A percentile compares a stretch with the other conserved stretches of the same genome.
Conservation (phyloP, 169 alveolate genomes). For the Plasmodium vivax region DNA sequence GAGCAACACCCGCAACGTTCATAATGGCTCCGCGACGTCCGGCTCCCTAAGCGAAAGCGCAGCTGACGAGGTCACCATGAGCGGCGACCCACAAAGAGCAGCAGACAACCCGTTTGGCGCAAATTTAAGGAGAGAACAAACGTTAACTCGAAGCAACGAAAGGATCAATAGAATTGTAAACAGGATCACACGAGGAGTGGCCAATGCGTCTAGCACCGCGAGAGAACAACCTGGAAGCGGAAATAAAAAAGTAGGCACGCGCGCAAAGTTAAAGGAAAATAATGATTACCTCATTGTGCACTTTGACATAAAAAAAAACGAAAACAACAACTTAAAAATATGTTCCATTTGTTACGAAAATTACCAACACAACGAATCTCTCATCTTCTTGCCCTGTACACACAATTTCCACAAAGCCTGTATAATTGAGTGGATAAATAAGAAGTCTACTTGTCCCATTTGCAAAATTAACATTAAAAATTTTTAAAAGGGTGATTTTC, state of each 20-base stretch:
- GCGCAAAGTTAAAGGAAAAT: conserved; percentile 27
- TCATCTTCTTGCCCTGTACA: conserved; percentile 59
- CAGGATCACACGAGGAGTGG: conserved; percentile 15
- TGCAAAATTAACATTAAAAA: conserved; percentile 34
- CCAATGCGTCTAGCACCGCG: not conserved
- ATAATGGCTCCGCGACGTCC: not conserved
- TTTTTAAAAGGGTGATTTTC: conserved; percentile 3
- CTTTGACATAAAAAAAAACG: conserved; percentile 33
- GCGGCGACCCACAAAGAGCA: not conserved
- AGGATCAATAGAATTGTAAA: not conserved
- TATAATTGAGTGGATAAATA: conserved; percentile 45
- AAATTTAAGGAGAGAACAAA: conserved; percentile 19
- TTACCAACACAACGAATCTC: conserved; percentile 48
- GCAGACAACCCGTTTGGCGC: not conserved
- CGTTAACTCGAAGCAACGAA: not conserved
- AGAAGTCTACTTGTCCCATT: conserved; percentile 43
- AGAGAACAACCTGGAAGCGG: conserved; percentile 6
- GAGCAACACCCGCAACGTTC: not conserved
- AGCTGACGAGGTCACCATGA: not conserved
- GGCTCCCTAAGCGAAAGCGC: not conserved
- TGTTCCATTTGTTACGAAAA: conserved; percentile 69
- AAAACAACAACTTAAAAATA: conserved; percentile 39
- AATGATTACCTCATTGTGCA: conserved; percentile 26
- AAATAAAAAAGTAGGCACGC: not conserved
- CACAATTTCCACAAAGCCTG: conserved; percentile 60